A percentile compares a stretch with the other conserved stretches of the same genome.
Evolutionary conservation across 2,329 filamentous ascomycete species (phyloP).

Genomic region (Trichoderma afroharzianum): DNA sequence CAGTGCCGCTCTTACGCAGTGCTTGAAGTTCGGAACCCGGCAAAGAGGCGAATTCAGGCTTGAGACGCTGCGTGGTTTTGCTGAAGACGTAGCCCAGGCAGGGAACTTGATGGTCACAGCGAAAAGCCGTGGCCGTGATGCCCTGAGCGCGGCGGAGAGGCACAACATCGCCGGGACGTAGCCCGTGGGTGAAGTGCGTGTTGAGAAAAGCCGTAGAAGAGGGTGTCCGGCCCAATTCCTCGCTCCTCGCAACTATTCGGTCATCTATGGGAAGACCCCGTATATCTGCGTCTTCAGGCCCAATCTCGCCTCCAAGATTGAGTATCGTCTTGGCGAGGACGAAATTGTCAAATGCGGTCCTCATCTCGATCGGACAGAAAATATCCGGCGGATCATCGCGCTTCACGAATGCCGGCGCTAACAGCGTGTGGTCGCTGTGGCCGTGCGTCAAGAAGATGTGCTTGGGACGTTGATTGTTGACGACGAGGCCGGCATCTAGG

Average conservation of each 20-base stretch:
- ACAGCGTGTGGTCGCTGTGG: conserved; percentile 45
- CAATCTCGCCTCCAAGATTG: conserved; percentile 38
- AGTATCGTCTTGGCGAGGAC: conserved; percentile 40
- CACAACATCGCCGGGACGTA: conserved; percentile 35
- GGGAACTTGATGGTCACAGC: conserved; percentile 46
- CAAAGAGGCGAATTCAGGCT: conserved; percentile 35
- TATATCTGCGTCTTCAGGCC: conserved; percentile 26
- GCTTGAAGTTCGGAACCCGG: conserved; percentile 36
- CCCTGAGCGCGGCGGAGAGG: conserved; percentile 34
- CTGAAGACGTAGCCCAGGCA: conserved; percentile 47
- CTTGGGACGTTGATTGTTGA: conserved; percentile 45
- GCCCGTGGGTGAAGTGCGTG: conserved; percentile 39
- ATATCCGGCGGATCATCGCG: conserved; percentile 44
- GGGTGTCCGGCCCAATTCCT: neutral
- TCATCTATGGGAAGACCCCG: conserved; percentile 17
- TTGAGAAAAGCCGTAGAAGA: conserved; percentile 26
- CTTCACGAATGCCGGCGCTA: conserved; percentile 42
- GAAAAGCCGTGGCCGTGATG: conserved; percentile 41
- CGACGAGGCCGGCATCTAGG: conserved; percentile 45
- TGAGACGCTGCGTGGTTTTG: conserved; percentile 37
- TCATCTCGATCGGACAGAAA: conserved; percentile 42
- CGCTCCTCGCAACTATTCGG: conserved; percentile 16
- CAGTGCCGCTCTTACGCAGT: conserved; percentile 36
- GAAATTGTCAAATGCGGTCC: conserved; percentile 37
- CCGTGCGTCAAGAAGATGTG: conserved; percentile 50